Evolutionary conservation across 805 yeast species (phyloP).

Genomic region (Pichia ethanolica): DNA sequence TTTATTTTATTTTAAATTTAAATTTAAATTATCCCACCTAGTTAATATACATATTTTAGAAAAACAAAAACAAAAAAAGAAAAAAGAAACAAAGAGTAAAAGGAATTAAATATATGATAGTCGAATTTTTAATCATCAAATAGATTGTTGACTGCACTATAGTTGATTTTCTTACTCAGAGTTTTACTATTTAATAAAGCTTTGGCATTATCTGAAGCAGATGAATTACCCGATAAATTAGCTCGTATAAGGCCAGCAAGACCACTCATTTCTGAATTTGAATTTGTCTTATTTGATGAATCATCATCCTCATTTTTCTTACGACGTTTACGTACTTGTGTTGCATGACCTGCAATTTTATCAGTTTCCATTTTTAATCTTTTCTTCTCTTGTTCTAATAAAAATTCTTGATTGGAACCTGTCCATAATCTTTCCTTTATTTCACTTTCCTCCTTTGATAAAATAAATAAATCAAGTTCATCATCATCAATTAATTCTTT

Average conservation of each 20-base stretch:
- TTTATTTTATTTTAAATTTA: too few relatives aligned
- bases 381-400: slow-evolving; percentile 79
- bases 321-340: slow-evolving; percentile 44
- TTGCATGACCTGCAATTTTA: slow-evolving; percentile 68
- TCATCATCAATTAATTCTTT: slow-evolving; percentile 69
- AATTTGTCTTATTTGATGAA: slow-evolving; percentile 17
- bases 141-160: slow-evolving; percentile 62
- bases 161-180: slow-evolving; percentile 85
- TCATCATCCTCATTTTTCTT: slow-evolving; percentile 21
- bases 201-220: slow-evolving; percentile 77
- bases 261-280: slow-evolving; percentile 15
- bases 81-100: too few relatives aligned
- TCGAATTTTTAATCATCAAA: slow-evolving; percentile 22
- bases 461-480: slow-evolving; percentile 54
- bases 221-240: slow-evolving; percentile 36
- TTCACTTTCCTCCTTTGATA: slow-evolving; percentile 61
- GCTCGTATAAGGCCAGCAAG: slow-evolving; percentile 33
- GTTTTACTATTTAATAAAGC: slow-evolving; percentile 68
- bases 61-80: too few relatives aligned
- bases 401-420: slow-evolving; percentile 78
- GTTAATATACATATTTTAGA: too few relatives aligned
- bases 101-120: too few relatives aligned
- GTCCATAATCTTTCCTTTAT: slow-evolving; percentile 85
- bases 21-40: too few relatives aligned
- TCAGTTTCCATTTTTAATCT: slow-evolving; percentile 82